Evolutionary conservation across 306 rosid species (phyloP).

Genomic region (Castanopsis chinensis): DNA sequence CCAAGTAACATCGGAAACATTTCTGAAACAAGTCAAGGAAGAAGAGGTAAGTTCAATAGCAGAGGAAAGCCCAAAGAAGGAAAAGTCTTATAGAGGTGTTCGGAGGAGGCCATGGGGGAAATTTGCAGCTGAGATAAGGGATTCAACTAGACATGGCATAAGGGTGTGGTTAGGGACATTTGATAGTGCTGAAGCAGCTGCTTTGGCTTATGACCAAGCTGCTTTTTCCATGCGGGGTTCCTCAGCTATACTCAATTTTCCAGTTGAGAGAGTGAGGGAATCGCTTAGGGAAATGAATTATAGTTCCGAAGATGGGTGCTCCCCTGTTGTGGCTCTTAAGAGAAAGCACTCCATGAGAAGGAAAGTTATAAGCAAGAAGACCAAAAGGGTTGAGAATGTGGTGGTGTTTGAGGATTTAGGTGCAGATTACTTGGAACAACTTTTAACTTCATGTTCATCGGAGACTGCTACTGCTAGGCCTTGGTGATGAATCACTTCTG

Average conservation of each 20-base stretch:
- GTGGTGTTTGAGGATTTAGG: slow-evolving; percentile 93
- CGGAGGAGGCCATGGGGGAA: slow-evolving; percentile 94
- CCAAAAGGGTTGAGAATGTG: slow-evolving; percentile 50
- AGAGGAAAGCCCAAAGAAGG: slow-evolving; percentile 36
- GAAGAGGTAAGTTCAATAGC: slow-evolving; percentile 59
- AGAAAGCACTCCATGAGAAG: slow-evolving; percentile 80
- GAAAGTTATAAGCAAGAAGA: slow-evolving; percentile 51
- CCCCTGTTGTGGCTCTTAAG: slow-evolving; percentile 88
- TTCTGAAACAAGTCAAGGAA: slow-evolving; percentile 38
- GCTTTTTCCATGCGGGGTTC: slow-evolving; percentile 88
- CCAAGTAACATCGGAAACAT: background rate
- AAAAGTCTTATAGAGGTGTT: slow-evolving; percentile 72
- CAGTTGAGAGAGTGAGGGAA: slow-evolving; percentile 67
- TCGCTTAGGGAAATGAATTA: slow-evolving; percentile 67
- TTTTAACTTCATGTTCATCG: slow-evolving; percentile 54
- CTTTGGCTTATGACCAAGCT: slow-evolving; percentile 92
- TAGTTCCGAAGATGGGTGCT: slow-evolving; percentile 50
- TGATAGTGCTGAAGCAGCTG: slow-evolving; percentile 90
- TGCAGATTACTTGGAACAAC: slow-evolving; percentile 83
- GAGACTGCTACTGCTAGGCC: slow-evolving; percentile 29
- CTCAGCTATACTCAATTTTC: slow-evolving; percentile 76
- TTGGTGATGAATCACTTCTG: slow-evolving; percentile 5
- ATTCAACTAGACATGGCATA: slow-evolving; percentile 73
- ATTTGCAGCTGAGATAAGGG: slow-evolving; percentile 93
- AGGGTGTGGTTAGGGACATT: slow-evolving; percentile 98